Base-by-base conservation (phyloP, 306 rosid species). In the Prunus armeniaca region DNA sequence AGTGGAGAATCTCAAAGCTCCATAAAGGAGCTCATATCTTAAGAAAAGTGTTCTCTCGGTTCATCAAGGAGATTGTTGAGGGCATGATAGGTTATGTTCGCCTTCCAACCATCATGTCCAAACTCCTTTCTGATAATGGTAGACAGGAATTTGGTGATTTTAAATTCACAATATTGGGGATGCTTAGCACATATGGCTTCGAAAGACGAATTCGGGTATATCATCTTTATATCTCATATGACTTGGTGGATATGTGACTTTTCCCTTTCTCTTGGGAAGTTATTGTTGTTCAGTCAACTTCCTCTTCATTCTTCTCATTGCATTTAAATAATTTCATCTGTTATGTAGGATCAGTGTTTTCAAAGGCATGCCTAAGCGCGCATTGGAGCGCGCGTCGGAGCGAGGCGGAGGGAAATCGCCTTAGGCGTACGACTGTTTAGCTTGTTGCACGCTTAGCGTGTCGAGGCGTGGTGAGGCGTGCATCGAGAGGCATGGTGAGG, bases 171-270 rank as follows among this genome's bases (percentile, higher is more conserved):
- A 89, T 92, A 80, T 83, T 95, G 89, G 99, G 99, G 41, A 89
- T 95, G 97, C 93, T 95, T 2, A 97, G 92, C 84, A 92, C 91
- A 30, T 92, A 90, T 80, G 97, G 97, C 80, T 95, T 95, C 27
- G 99, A 95, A 89, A 89, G 93, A 82, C 87, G 97, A 92, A 95
- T 92, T 79, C 97, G 92, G 97, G 98, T 95, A 90, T 56, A 41
- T 22, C 55, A 64, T 38, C 76, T 28, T 32, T 27, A 32, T 72
- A 47, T 45, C 47, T 55, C 67, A 47, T 28, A 38, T 38, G 43
- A 38, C 43, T 38, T 38, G 9, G 43, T 38, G 0, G 9, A 38
- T 38, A 38, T 38, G 43, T 38, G 9, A 6, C 43, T 38, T 6
- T 38, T 38, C 43, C 43, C 6, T 38, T 6, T 38, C 43, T 38